Evolutionary conservation across 2,329 filamentous ascomycete species (phyloP), one percentile per base, ranked within the genome.

Genomic region (Fusarium citri): DNA sequence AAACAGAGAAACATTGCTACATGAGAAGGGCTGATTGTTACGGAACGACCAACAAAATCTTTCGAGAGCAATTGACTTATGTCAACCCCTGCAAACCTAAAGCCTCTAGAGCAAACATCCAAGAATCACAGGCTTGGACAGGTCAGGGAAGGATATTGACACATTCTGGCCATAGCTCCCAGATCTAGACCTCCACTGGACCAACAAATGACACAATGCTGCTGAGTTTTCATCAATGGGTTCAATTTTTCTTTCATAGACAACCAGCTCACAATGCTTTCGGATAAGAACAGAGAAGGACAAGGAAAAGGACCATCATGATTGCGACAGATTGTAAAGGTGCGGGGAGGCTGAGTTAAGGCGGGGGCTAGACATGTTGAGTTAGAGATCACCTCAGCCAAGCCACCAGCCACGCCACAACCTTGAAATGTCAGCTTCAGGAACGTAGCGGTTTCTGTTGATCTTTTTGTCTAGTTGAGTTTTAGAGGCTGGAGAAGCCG

Each of bases 391-490:
- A 51, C 30, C 31, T 26, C 34, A 43, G 59, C 66, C 60, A 59
- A 68, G 64, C 64, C 59, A 59, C 64, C 67, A 71, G 64, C 64
- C 67, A 71, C 67, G 58, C 63, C 48, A 60, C 22, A 47, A 57
- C 49, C 59, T 43, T 49, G 59, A 53, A 64, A 67, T 34, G 55
- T 61, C 55, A 66, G 47, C 34, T 55, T 65, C 15, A 49, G 25
- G 47, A 20, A 49, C 59, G 43, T 64, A 59, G 59, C 40, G 46
- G 43, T 40, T 58, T 43, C 46, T 34, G 51, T 34, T 59, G 45
- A 64, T 64, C 40, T 28, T 41, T 34, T 51, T n/a, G 34, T 37
- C 34, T 37, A 11, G 34, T 37, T 37, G 18, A 9, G 34, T 46
- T 47, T 20, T 41, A 51, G 31, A 11, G 43, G 43, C 30, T 42